A percentile compares a stretch with the other conserved stretches of the same genome.
Evolutionary conservation across 768 basidiomycete genomes (phyloP).

Genomic region (Agrocybe pediades): DNA sequence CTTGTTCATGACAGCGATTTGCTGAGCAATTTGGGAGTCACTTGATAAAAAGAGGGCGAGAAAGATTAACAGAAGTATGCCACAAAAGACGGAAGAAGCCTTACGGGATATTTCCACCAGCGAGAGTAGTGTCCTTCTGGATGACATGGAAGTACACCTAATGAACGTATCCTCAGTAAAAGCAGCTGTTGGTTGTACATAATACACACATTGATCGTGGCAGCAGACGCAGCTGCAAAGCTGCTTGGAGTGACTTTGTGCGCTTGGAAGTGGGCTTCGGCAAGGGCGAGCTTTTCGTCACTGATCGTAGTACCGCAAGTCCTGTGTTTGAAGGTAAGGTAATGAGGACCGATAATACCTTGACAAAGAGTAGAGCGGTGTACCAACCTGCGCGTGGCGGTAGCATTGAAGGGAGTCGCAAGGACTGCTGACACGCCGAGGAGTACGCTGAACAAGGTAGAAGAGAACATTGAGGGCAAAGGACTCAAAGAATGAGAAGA

Average conservation of each 20-base stretch:
- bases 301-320: constrained; percentile 36
- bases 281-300: constrained; percentile 31
- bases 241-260: constrained; percentile 35
- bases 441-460: constrained; percentile 26
- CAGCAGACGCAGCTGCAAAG: constrained; percentile 11
- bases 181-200: neutral
- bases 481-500: neutral
- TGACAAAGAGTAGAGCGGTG: no score
- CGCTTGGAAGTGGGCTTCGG: constrained; percentile 43
- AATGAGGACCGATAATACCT: neutral
- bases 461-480: constrained; percentile 25
- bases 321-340: neutral
- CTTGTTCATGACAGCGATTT: constrained; percentile 43
- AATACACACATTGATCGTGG: constrained; percentile 20
- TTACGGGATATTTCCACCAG: constrained; percentile 46
- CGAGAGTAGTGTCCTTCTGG: constrained; percentile 26
- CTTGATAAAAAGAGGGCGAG: constrained; percentile 17
- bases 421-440: constrained; percentile 28
- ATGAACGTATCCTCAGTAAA: neutral
- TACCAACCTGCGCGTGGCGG: constrained; percentile 20
- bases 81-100: constrained; percentile 7
- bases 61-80: neutral
- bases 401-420: constrained; percentile 28
- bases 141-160: constrained; percentile 44
- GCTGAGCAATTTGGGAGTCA: constrained; percentile 34